These are phyloP conservation scores for Hirschioporus abietinus DNA, from an alignment of 768 basidiomycete genomes.

Conservation along the genomic window DNA sequence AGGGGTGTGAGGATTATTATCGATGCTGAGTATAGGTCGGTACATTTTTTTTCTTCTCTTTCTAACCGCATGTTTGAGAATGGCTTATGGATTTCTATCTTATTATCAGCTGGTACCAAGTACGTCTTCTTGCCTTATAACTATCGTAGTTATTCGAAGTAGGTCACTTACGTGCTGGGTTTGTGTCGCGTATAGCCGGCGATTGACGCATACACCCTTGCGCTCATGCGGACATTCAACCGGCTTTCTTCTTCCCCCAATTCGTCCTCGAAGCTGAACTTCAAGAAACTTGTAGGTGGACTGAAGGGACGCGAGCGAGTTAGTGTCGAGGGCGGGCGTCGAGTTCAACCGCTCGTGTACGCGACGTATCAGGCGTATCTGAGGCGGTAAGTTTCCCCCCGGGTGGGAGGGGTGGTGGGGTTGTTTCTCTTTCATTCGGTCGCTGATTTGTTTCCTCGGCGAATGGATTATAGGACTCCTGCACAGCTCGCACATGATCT, in stretches of 20 bases:
- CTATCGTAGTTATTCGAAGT: constrained; percentile 1
- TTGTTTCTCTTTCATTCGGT: not conserved
- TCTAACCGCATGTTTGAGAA: not conserved
- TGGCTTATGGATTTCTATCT: constrained; percentile 37
- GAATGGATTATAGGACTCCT: constrained; percentile 45
- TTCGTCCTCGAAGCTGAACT: not conserved
- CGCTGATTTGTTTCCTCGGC: not conserved
- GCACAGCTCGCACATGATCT: constrained; percentile 62
- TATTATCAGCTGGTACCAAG: constrained; percentile 33
- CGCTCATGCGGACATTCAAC: constrained; percentile 78
- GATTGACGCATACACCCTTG: constrained; percentile 71
- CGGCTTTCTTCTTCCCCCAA: constrained; percentile 19
- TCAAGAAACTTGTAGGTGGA: constrained; percentile 12
- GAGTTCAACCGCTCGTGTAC: constrained; percentile 67
- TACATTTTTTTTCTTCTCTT: constrained; percentile 3
- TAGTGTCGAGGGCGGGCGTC: constrained; percentile 2
- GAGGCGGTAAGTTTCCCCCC: constrained; percentile 41
- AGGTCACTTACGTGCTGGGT: not conserved
- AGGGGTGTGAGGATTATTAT: constrained; percentile 67
- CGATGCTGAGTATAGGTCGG: constrained; percentile 79
- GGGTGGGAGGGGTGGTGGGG: not conserved
- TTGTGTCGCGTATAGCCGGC: constrained; percentile 49
- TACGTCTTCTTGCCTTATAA: constrained; percentile 12
- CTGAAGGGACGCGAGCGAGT: constrained; percentile 5
- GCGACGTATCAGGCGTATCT: constrained; percentile 90